Evolutionary conservation across 2,329 filamentous ascomycete species (phyloP), one percentile per base, ranked within the genome.

Genomic region (Colletotrichum nymphaeae): DNA sequence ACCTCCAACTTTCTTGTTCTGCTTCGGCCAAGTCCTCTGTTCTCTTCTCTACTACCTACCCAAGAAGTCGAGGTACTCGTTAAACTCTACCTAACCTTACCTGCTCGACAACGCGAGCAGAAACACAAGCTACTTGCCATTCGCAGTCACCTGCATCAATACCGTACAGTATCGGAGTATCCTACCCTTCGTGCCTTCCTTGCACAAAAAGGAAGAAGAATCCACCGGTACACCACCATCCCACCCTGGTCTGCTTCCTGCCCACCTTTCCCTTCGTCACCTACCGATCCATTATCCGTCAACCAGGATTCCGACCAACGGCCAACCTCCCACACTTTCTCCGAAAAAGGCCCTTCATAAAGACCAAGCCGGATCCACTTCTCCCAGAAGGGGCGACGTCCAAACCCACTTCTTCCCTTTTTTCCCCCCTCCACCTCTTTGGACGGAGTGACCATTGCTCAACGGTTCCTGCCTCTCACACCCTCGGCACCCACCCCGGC

Each of bases 391-490:
- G 58, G 70, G 70, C 70, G 70, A 73, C 70, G 56, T 73, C 55
- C 70, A 73, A 73, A 73, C 60, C 70, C 70, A 73, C 70, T 59
- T 73, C 70, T 73, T 73, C 70, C 70, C 70, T 73, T 73, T 73
- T 63, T 28, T 32, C 22, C 52, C 63, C 52, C 56, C 70, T 73
- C 55, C 67, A 49, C 59, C 67, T 70, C 70, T 73, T 65, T 73
- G 67, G 70, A 73, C 67, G 67, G 70, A 72, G 69, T 58, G 64
- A 70, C 67, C 67, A 70, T 49, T 65, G 56, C 70, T 70, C 70
- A 73, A 73, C 70, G 70, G 70, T 73, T 73, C 70, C 70, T 73
- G 55, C 67, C 65, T 65, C 35, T 22, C 70, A 73, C 70, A 70
- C 70, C 67, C 69, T 74, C 63, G 68, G 68, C 63, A 74, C 53